Evolutionary conservation across 228 moss, liverwort and hornwort species (phyloP).

Genomic region (Sphagnum fallax): DNA sequence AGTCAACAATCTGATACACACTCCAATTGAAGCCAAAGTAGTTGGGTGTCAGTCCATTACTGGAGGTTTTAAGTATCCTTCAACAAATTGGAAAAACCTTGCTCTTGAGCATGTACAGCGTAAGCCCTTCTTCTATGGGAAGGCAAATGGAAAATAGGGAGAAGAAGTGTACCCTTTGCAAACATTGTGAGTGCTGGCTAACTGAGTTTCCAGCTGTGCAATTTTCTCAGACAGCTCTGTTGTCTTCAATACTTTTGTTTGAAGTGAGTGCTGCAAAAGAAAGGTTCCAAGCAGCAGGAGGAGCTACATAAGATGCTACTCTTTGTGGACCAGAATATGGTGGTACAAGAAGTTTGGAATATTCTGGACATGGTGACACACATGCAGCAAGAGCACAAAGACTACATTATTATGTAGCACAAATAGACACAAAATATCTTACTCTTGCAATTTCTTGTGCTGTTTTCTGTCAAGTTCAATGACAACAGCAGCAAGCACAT

Average conservation of each 20-base stretch:
- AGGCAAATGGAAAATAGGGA: background rate
- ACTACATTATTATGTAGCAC: background rate
- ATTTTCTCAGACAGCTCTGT: conserved; percentile 59
- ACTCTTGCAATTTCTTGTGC: background rate
- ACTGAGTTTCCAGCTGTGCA: conserved; percentile 52
- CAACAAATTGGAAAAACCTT: too few species aligned
- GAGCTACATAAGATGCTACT: background rate
- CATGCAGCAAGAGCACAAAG: background rate
- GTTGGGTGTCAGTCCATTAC: background rate
- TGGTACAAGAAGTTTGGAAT: background rate
- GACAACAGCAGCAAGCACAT: background rate
- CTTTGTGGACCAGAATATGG: background rate
- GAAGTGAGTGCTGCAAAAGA: conserved; percentile 36
- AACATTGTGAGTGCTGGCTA: conserved; percentile 49
- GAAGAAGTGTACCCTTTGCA: conserved; percentile 43
- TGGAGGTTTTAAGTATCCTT: background rate
- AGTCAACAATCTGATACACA: background rate
- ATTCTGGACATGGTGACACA: background rate
- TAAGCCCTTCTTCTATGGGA: background rate
- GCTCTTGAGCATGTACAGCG: too few species aligned
- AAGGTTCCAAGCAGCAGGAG: conserved; percentile 1
- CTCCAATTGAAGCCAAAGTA: background rate
- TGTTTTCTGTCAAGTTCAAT: background rate
- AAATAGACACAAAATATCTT: background rate
- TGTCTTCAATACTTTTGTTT: conserved; percentile 52